Conservation (phyloP, 2,329 filamentous ascomycete genomes). For the Pseudocercospora macadamiae region DNA sequence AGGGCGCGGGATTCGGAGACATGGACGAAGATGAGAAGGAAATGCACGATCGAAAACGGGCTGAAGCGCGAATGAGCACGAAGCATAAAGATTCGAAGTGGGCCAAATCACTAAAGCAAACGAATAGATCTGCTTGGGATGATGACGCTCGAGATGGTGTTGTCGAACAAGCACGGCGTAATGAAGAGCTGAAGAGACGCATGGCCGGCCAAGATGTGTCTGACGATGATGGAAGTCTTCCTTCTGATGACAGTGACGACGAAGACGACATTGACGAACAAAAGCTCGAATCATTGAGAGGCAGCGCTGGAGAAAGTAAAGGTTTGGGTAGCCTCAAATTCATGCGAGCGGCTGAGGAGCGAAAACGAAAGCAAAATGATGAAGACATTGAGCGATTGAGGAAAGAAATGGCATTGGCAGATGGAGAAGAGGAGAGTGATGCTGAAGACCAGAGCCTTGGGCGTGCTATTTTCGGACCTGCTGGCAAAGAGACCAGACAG, state of each 20-base stretch:
- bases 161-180: conserved; percentile 77
- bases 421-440: conserved; percentile 61
- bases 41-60: conserved; percentile 71
- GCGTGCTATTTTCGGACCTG: conserved; percentile 69
- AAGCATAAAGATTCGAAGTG: conserved; percentile 88
- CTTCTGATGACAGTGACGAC: conserved; percentile 59
- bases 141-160: conserved; percentile 79
- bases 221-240: conserved; percentile 52
- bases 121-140: conserved; percentile 82
- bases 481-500: conserved; percentile 42
- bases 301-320: conserved; percentile 52
- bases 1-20: conserved; percentile 62
- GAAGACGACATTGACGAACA: conserved; percentile 59
- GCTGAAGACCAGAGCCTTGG: conserved; percentile 63
- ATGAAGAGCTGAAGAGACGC: conserved; percentile 78
- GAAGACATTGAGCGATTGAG: conserved; percentile 62
- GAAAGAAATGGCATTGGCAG: conserved; percentile 67
- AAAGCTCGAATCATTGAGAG: conserved; percentile 49
- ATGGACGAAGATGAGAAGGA: conserved; percentile 66
- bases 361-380: conserved; percentile 78
- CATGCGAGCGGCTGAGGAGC: conserved; percentile 86
- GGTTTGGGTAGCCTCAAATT: conserved; percentile 82
- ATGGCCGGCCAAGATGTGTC: conserved; percentile 71
- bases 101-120: conserved; percentile 81
- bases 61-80: conserved; percentile 81